These are phyloP conservation scores for Vickermania spadyakhi DNA, from an alignment of 208 protist species.

Conservation along the genomic window DNA sequence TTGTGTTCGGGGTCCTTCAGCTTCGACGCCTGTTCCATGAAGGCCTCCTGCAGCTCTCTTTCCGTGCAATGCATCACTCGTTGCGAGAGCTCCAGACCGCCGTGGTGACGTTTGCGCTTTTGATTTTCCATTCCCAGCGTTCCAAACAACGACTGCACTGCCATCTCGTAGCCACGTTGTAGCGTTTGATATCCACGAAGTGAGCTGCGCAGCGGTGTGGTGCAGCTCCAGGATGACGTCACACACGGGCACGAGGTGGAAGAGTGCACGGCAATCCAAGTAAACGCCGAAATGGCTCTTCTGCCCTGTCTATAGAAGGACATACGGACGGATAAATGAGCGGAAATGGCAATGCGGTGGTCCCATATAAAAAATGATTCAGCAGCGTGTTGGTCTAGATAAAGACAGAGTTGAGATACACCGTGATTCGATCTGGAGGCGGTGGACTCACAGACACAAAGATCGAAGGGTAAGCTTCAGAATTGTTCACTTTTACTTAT, in stretches of 20 bases:
- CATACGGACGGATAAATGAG: not conserved
- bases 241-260: no score
- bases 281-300: no score
- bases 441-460: no score
- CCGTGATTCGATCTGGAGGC: no score
- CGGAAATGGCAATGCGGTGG: not conserved
- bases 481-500: not conserved
- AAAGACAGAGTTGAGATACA: no score
- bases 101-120: not conserved
- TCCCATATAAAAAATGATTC: no score
- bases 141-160: constrained; percentile 44
- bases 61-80: constrained; percentile 38
- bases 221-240: no score
- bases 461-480: no score
- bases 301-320: no score
- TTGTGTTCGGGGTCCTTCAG: constrained; percentile 46
- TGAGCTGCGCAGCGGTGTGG: constrained; percentile 1
- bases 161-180: constrained; percentile 59
- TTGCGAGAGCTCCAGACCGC: constrained; percentile 22
- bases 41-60: constrained; percentile 42
- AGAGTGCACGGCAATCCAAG: no score
- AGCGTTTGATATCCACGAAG: constrained; percentile 8
- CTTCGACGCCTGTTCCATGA: constrained; percentile 49
- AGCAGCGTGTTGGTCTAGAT: no score
- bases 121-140: constrained; percentile 63